These are phyloP conservation scores for Blastocystis sp. DNA, from an alignment of 352 stramenopile genomes.

Conservation along the genomic window DNA sequence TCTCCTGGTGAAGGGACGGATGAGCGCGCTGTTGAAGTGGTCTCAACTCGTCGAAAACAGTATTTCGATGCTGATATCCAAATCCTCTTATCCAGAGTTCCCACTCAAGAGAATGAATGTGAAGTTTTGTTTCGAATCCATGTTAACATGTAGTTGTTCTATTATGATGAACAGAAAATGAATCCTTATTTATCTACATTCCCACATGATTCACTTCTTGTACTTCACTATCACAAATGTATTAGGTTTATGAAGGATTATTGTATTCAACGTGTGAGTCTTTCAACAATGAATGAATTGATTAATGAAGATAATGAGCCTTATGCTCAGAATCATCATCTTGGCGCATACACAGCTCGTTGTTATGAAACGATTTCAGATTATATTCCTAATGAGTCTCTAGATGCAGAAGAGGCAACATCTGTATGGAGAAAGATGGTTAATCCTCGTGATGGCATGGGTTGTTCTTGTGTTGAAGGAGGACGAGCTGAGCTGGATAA, in stretches of 20 bases:
- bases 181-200: background rate
- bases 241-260: background rate
- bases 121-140: background rate
- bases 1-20: background rate
- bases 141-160: background rate
- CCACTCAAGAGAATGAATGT: background rate
- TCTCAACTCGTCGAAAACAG: background rate
- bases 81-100: background rate
- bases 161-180: background rate
- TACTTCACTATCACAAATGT: background rate
- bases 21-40: too few species aligned
- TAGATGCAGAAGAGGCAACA: background rate
- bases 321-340: constrained; percentile 4
- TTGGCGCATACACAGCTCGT: background rate
- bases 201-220: background rate
- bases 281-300: background rate
- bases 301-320: constrained; percentile 36
- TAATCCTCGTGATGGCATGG: background rate
- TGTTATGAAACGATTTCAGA: background rate
- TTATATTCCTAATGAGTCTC: background rate
- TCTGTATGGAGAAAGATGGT: background rate
- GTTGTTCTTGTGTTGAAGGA: background rate
- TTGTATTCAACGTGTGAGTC: background rate
- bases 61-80: background rate
- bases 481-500: background rate